Base-by-base conservation (phyloP, 1,139 yeast species). In the Zygosaccharomyces pseudobailii region DNA sequence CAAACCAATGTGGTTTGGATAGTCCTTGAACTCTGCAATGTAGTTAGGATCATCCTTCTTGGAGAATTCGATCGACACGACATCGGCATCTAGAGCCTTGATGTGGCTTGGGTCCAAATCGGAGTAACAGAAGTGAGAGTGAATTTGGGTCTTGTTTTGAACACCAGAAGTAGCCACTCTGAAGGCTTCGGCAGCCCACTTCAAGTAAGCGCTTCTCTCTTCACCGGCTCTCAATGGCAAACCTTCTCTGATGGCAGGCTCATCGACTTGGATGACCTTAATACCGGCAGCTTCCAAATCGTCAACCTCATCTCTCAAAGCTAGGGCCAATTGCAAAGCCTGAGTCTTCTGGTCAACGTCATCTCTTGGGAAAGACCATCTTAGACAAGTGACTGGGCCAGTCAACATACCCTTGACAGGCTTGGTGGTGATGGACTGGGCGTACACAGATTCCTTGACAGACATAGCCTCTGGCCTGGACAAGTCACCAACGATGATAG, bases 361-460 rank as follows among this genome's bases (percentile, higher is more conserved):
- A 71, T 90, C 94, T 84, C 98, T 88, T 78, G 98, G 98, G 97
- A 92, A 92, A 66, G 98, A 92, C 98, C 98, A 92, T 84, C 98
- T 88, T 73, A 92, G 84, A 76, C 95, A 88, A 68, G 98, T 92
- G 66, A 92, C 95, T 72, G 98, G 98, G 77, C 98, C 98, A 71
- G 98, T 90, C 73, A 92, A 86, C 98, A 92, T 92, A 87, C 98
- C 98, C 84, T 92, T 92, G 83, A 92, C 86, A 71, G 97, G 97
- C 78, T 86, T 86, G 67, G 82, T 75, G 68, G 97, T 89, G 70
- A 92, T 75, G 56, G 96, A 87, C 81, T 94, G 98, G 63, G 98
- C 98, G 75, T 88, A 92, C 70, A 92, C 95, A 53, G 97, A 90
- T 80, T 94, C 98, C 82, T 89, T 90, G 64, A 92, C 97, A 62